A percentile compares a stretch with the other conserved stretches of the same genome.
phyloP scores from a whole-genome alignment of 306 rosid genomes.

The Cucurbita ficifolia region DNA sequence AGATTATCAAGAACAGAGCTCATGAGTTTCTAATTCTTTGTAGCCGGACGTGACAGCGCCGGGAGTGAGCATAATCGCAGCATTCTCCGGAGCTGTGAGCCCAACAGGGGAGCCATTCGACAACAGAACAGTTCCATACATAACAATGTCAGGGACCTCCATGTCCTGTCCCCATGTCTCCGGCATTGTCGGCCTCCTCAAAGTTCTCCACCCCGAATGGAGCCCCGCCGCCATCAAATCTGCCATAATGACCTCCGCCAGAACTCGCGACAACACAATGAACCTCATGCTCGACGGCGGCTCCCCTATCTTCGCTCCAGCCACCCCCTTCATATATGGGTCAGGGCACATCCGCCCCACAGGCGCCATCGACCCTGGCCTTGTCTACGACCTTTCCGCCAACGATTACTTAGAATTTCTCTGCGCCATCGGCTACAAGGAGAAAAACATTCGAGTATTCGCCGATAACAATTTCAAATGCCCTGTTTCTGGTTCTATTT shows the following conservation, averaged over 20 bases:
- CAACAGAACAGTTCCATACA: slow-evolving; percentile 30
- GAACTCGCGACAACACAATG: slow-evolving; percentile 38
- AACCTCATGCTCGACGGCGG: slow-evolving; percentile 31
- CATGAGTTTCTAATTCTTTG: too few relatives aligned
- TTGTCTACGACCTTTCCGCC: slow-evolving; percentile 45
- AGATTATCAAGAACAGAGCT: too few relatives aligned
- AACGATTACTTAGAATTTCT: slow-evolving; percentile 51
- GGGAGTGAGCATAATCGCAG: slow-evolving; percentile 61
- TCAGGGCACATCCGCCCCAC: slow-evolving; percentile 57
- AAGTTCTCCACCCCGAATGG: slow-evolving; percentile 44
- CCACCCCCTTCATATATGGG: slow-evolving; percentile 41
- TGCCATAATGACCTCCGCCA: slow-evolving; percentile 53
- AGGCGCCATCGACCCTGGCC: slow-evolving; percentile 63
- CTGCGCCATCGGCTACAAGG: slow-evolving; percentile 34
- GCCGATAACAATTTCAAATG: slow-evolving; percentile 12
- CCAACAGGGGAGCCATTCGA: slow-evolving; percentile 26
- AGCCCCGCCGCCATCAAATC: slow-evolving; percentile 51
- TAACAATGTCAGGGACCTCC: slow-evolving; percentile 59
- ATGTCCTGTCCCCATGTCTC: slow-evolving; percentile 76
- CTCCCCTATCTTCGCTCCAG: neutral
- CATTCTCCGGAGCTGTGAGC: slow-evolving; percentile 29
- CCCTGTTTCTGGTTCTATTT: slow-evolving; percentile 12
- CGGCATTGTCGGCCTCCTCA: slow-evolving; percentile 61
- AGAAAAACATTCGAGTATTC: slow-evolving; percentile 11
- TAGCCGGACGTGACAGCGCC: slow-evolving; percentile 76